phyloP scores from a whole-genome alignment of 2,329 filamentous ascomycete genomes.

The Pseudocercospora eumusae region DNA sequence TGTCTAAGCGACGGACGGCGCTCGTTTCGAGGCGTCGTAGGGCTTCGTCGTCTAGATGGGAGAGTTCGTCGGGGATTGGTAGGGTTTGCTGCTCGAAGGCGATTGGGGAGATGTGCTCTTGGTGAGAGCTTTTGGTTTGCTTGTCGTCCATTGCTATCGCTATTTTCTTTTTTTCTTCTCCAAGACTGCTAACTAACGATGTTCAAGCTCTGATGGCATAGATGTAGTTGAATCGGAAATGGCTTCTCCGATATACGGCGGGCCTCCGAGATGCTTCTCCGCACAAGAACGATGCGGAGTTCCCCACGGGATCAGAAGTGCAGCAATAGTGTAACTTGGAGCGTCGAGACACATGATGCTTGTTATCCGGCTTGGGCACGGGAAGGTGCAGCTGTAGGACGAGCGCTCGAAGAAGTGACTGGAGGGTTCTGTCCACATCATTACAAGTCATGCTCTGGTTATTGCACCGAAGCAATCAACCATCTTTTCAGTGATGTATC shows the following conservation, averaged over 20 bases:
- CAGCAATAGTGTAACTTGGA: not conserved
- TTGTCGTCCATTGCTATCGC: not conserved
- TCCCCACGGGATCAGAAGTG: not conserved
- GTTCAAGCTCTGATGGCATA: not conserved
- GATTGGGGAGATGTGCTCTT: not conserved
- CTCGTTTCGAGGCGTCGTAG: not conserved
- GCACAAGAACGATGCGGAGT: not conserved
- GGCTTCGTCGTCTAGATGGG: not conserved
- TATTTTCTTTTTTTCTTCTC: too few species aligned
- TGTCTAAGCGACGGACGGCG: slow-evolving; percentile 10
- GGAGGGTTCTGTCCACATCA: not conserved
- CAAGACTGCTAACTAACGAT: too few species aligned
- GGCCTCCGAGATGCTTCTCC: not conserved
- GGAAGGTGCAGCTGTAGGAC: not conserved
- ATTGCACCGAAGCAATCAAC: too few species aligned
- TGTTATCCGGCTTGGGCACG: not conserved
- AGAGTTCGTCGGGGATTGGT: not conserved
- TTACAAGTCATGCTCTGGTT: not conserved
- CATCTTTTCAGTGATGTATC: not conserved
- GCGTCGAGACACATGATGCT: not conserved
- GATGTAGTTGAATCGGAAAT: not conserved
- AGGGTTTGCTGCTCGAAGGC: not conserved
- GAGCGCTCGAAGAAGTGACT: not conserved
- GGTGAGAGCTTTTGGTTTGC: not conserved
- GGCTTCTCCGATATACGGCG: not conserved